Evolutionary conservation across 352 stramenopile species (phyloP).

Genomic region (Globisporangium cystogenes): DNA sequence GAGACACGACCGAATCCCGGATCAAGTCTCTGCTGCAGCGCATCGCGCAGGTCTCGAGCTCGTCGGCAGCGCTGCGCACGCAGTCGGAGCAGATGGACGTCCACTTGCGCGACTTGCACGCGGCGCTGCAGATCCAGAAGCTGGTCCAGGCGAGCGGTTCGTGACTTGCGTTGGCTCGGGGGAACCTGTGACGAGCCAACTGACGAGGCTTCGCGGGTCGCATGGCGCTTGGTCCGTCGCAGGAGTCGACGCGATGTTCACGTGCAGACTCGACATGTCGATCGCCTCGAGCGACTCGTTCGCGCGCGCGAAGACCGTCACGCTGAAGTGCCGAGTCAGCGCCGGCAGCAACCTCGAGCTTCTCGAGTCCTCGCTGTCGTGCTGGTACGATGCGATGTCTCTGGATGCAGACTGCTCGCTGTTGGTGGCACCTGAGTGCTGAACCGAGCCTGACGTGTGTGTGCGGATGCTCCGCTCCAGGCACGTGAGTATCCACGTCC

Average conservation of each 20-base stretch:
- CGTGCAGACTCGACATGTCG: conserved; percentile 7
- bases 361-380: conserved; percentile 6
- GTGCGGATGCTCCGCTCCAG: conserved; percentile 10
- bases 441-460: background rate
- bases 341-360: conserved; percentile 3
- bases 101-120: conserved; percentile 33
- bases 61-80: conserved; percentile 18
- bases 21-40: conserved; percentile 31
- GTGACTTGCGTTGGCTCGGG: background rate
- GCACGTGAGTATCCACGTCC: conserved; percentile 28
- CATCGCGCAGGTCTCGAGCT: conserved; percentile 29
- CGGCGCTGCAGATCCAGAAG: conserved; percentile 36
- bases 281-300: conserved; percentile 2
- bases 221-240: background rate
- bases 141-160: conserved; percentile 10
- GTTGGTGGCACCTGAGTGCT: background rate
- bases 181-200: too few relatives aligned
- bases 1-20: conserved; percentile 15
- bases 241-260: conserved; percentile 12
- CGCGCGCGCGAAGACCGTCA: conserved; percentile 6
- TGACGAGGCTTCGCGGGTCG: too few relatives aligned
- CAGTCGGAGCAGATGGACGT: conserved; percentile 32
- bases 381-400: conserved; percentile 6
- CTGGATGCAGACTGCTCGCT: background rate
- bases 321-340: conserved; percentile 12